Evolutionary conservation across 345 rosid species (phyloP), one percentile per base, ranked within the genome.

Genomic region (Gossypium rotundifolium): DNA sequence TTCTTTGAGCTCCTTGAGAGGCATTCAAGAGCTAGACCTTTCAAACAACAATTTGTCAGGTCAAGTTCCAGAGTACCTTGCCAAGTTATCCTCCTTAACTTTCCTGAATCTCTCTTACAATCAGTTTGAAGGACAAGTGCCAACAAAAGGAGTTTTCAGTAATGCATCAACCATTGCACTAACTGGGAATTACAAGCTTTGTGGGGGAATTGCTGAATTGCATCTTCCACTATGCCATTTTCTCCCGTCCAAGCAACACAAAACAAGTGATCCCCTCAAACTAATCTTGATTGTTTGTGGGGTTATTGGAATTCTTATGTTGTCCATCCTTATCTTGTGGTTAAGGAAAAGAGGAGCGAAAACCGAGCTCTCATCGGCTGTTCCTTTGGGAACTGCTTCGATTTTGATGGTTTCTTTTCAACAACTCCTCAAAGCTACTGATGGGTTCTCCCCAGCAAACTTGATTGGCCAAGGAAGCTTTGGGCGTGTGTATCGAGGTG

Each of bases 381-480:
- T 27, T 5, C 51, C 1, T 13, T 14, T 65, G 11, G 17, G 16
- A 14, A 54, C 40, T 33, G 40, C n/a, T 53, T 40, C 75, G 12
- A 12, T 76, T 65, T 42, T 16, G 23, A 48, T 22, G 64, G n/a
- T 76, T 67, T 76, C 74, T 29, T 83, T 70, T 74, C 70, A 58
- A 6, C 74, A 78, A 46, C 77, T 83, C 44, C 68, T 45, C 25
- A 59, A 61, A 33, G 69, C 80, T 40, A 80, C 84, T 0, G 51
- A 27, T 74, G 77, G 82, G 11, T 80, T 83, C 49, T 29, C 86
- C 57, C 51, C 79, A 0, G 62, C 52, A 7, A 76, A 70, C 75
- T 5, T 80, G 72, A 67, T 74, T 7, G 84, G 86, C 22, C 70
- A 62, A 53, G 80, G 83, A 20, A 78, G 72, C 44, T 79, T 79